phyloP scores from a whole-genome alignment of 371 early-diverging fungal species.

The Capillidium rhysosporum region DNA sequence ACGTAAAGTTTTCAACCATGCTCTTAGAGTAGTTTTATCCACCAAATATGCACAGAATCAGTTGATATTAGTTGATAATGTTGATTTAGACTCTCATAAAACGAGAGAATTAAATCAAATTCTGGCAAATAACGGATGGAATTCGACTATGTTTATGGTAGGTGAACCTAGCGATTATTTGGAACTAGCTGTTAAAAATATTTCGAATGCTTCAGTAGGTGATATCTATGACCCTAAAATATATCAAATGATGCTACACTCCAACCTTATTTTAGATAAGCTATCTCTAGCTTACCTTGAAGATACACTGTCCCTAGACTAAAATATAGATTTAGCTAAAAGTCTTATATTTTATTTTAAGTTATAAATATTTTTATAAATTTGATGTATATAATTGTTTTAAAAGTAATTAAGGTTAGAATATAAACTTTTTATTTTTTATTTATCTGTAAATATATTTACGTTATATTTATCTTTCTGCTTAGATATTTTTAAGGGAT shows the following conservation, averaged over 20 bases:
- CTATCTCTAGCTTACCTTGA: conserved; percentile 1
- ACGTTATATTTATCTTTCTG: too few species aligned
- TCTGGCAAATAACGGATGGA: conserved; percentile 27
- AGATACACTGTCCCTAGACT: background rate
- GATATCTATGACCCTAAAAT: conserved; percentile 56
- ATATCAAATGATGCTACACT: conserved; percentile 11
- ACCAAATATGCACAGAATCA: conserved; percentile 82
- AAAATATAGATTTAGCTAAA: background rate
- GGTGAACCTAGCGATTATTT: conserved; percentile 24
- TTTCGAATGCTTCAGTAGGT: conserved; percentile 38
- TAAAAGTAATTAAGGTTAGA: too few species aligned
- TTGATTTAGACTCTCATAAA: conserved; percentile 29
- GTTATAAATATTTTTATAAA: too few species aligned
- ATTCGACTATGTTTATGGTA: conserved; percentile 25
- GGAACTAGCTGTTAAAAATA: conserved; percentile 41
- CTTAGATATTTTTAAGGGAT: too few species aligned
- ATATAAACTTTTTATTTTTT: too few species aligned
- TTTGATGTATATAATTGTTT: too few species aligned
- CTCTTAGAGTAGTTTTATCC: conserved; percentile 64
- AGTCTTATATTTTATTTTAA: too few species aligned
- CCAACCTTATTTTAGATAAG: conserved; percentile 9
- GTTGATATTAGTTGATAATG: conserved; percentile 57
- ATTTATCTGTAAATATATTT: too few species aligned
- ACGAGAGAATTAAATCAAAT: conserved; percentile 28
- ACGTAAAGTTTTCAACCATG: conserved; percentile 63